phyloP scores from a whole-genome alignment of 106 monocot genomes.

The Chionographis japonica region DNA sequence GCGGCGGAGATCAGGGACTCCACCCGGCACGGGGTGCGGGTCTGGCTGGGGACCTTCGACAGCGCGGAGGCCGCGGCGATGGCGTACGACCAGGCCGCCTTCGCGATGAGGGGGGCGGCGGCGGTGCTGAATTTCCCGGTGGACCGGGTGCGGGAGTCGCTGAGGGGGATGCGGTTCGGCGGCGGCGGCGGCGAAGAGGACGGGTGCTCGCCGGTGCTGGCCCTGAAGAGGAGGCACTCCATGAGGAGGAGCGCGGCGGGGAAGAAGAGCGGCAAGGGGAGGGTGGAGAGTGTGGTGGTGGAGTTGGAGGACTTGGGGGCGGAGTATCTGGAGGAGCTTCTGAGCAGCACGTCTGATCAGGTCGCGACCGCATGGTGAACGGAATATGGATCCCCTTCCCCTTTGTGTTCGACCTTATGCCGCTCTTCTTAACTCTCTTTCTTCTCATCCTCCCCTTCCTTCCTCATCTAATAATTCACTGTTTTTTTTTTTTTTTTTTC shows the following conservation, averaged over 20 bases:
- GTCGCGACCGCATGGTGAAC: too few species aligned
- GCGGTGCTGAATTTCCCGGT: constrained; percentile 49
- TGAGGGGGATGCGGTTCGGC: constrained; percentile 12
- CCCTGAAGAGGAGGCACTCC: constrained; percentile 32
- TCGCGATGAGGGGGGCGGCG: constrained; percentile 26
- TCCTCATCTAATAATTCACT: too few species aligned
- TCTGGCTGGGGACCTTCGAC: constrained; percentile 52
- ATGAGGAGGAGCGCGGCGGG: constrained; percentile 12
- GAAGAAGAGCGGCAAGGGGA: neutral
- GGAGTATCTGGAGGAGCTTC: constrained; percentile 41
- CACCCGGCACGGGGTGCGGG: constrained; percentile 30
- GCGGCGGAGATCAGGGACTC: constrained; percentile 78
- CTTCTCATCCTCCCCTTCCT: too few species aligned
- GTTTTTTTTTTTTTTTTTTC: too few species aligned
- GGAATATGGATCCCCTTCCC: too few species aligned
- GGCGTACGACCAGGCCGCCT: constrained; percentile 52
- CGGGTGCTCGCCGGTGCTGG: constrained; percentile 24
- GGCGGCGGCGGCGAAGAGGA: constrained; percentile 7
- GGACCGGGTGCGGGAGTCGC: constrained; percentile 32
- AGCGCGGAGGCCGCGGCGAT: constrained; percentile 44
- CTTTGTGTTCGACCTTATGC: too few species aligned
- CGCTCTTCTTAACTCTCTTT: too few species aligned
- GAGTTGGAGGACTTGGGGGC: constrained; percentile 40
- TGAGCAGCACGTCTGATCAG: neutral
- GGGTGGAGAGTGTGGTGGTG: constrained; percentile 12